phyloP scores from a whole-genome alignment of 2,329 filamentous ascomycete species.

The Tolypocladium cylindrosporum region DNA sequence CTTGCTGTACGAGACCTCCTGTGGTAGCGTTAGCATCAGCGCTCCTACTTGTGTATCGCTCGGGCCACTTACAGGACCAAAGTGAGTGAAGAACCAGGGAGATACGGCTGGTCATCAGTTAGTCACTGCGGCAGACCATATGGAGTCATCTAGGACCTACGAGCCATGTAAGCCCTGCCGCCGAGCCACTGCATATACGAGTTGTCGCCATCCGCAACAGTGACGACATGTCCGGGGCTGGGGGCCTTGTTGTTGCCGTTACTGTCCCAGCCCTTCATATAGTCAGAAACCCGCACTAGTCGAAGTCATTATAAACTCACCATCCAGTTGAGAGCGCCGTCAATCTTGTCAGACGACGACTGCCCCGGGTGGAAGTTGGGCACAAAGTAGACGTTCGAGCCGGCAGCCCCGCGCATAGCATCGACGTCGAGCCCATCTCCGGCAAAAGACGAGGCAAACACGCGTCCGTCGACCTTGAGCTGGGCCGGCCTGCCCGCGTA shows the following conservation, averaged over 20 bases:
- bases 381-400: slow-evolving; percentile 34
- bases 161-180: slow-evolving; percentile 38
- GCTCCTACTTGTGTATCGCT: too few relatives aligned
- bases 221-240: slow-evolving; percentile 24
- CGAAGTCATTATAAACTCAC: background rate
- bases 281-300: background rate
- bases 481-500: slow-evolving; percentile 34
- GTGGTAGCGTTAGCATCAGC: too few relatives aligned
- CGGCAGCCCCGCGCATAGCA: slow-evolving; percentile 30
- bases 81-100: slow-evolving; percentile 39
- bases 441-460: slow-evolving; percentile 44
- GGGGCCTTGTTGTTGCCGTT: slow-evolving; percentile 40
- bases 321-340: slow-evolving; percentile 36
- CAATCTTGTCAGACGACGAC: slow-evolving; percentile 26
- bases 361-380: slow-evolving; percentile 37
- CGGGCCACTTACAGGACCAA: slow-evolving; percentile 18
- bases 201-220: slow-evolving; percentile 28
- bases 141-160: too few relatives aligned
- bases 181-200: slow-evolving; percentile 23
- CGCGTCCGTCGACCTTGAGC: slow-evolving; percentile 35
- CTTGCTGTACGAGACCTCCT: slow-evolving; percentile 33
- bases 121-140: too few relatives aligned
- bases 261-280: slow-evolving; percentile 26
- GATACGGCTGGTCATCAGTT: slow-evolving; percentile 11
- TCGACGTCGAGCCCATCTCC: slow-evolving; percentile 35